Conservation (phyloP, 2,329 filamentous ascomycete species). For the Plenodomus lindquistii region DNA sequence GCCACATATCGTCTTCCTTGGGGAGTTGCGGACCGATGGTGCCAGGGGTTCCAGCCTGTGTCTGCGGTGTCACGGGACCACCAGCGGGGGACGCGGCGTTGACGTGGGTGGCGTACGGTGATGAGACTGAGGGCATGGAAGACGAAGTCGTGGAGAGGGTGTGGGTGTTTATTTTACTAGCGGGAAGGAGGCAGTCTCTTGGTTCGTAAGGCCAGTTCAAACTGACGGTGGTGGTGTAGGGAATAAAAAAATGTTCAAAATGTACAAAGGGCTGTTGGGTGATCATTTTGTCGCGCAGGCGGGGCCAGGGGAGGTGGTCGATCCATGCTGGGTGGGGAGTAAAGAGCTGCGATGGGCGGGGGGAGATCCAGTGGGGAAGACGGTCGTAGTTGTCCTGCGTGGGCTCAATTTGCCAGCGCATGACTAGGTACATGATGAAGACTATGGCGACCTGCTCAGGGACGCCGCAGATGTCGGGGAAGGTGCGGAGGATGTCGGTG, state of each 20-base stretch:
- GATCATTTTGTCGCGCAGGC: slow-evolving; percentile 71
- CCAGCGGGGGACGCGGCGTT: slow-evolving; percentile 30
- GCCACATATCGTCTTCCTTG: slow-evolving; percentile 61
- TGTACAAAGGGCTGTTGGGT: slow-evolving; percentile 59
- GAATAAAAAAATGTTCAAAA: slow-evolving; percentile 83
- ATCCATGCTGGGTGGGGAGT: slow-evolving; percentile 77
- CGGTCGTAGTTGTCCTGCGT: slow-evolving; percentile 78
- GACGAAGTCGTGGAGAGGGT: slow-evolving; percentile 30
- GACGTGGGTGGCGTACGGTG: slow-evolving; percentile 37
- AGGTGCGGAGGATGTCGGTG: slow-evolving; percentile 82
- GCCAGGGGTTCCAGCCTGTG: slow-evolving; percentile 23
- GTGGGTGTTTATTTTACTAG: slow-evolving; percentile 29
- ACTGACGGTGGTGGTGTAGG: slow-evolving; percentile 74
- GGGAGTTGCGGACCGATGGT: slow-evolving; percentile 10
- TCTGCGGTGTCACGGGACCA: slow-evolving; percentile 27
- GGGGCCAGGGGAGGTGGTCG: slow-evolving; percentile 79
- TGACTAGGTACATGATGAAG: slow-evolving; percentile 83
- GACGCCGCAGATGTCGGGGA: slow-evolving; percentile 75
- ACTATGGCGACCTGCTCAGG: slow-evolving; percentile 82
- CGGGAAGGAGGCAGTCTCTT: slow-evolving; percentile 66
- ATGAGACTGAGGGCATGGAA: slow-evolving; percentile 19
- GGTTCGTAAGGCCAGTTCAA: slow-evolving; percentile 86
- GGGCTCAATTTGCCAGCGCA: slow-evolving; percentile 80
- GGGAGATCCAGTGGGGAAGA: slow-evolving; percentile 73
- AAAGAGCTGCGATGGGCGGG: slow-evolving; percentile 67